phyloP scores from a whole-genome alignment of 176 grass and related monocot genomes.

The Themeda triandra region DNA sequence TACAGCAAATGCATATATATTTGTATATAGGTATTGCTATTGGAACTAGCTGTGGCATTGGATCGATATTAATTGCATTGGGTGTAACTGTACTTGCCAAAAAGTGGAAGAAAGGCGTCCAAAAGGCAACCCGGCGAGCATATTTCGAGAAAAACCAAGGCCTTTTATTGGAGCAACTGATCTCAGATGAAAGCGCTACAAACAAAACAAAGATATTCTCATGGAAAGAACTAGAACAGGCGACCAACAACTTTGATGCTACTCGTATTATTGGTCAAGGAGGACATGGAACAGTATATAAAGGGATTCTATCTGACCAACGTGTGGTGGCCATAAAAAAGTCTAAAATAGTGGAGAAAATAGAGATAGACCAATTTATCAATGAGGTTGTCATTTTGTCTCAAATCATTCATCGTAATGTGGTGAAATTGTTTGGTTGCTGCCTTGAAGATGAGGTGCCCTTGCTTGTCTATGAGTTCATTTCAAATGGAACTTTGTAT shows the following conservation, averaged over 20 bases:
- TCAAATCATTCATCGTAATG: conserved; percentile 50
- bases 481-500: conserved; percentile 45
- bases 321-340: conserved; percentile 50
- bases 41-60: background rate
- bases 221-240: conserved; percentile 40
- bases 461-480: conserved; percentile 60
- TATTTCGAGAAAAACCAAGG: conserved; percentile 39
- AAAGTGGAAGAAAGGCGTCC: conserved; percentile 27
- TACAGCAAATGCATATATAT: no score
- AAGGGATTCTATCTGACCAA: conserved; percentile 32
- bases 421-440: conserved; percentile 51
- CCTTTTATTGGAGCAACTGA: conserved; percentile 17
- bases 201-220: conserved; percentile 43
- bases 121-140: background rate
- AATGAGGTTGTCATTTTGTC: conserved; percentile 52
- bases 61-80: background rate
- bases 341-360: conserved; percentile 38
- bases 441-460: conserved; percentile 49
- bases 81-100: background rate
- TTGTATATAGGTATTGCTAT: background rate
- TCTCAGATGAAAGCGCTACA: background rate
- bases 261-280: conserved; percentile 36
- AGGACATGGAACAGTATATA: conserved; percentile 50
- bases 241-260: conserved; percentile 38
- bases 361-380: conserved; percentile 51